These are phyloP conservation scores for Populus euphratica DNA, from an alignment of 345 rosid species.

Conservation along the genomic window DNA sequence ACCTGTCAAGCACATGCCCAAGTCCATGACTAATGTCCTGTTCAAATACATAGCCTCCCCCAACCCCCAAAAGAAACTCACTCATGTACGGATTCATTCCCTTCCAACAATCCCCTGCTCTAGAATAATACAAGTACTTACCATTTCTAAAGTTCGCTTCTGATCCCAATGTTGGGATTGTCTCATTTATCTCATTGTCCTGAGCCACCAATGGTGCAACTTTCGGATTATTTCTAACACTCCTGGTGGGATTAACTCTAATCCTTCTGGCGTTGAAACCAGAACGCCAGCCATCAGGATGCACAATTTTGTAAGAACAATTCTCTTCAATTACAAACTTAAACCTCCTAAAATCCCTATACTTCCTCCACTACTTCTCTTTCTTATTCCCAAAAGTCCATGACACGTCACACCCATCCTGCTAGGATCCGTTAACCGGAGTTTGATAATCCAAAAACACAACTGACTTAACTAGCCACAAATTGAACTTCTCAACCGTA, in stretches of 20 bases:
- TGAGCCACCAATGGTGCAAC: constrained; percentile 7
- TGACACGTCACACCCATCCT: constrained; percentile 78
- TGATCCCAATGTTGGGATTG: constrained; percentile 27
- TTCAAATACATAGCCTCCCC: constrained; percentile 95
- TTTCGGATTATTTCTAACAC: constrained; percentile 11
- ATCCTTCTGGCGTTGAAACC: constrained; percentile 69
- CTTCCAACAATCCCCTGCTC: constrained; percentile 90
- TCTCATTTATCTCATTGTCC: constrained; percentile 30
- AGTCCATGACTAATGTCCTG: constrained; percentile 85
- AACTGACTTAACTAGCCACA: constrained; percentile 63
- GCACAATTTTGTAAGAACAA: constrained; percentile 57
- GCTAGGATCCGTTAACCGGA: constrained; percentile 66
- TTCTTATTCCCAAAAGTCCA: constrained; percentile 93
- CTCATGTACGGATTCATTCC: constrained; percentile 94
- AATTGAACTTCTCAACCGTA: constrained; percentile 73
- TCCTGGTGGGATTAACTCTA: constrained; percentile 9
- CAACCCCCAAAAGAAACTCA: constrained; percentile 90
- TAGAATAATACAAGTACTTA: constrained; percentile 73
- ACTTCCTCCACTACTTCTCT: constrained; percentile 93
- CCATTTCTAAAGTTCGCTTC: constrained; percentile 56
- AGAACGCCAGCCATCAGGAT: constrained; percentile 76
- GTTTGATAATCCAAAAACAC: constrained; percentile 73
- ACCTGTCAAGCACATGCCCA: constrained; percentile 69
- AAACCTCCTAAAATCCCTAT: constrained; percentile 89
- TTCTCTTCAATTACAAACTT: constrained; percentile 57